Evolutionary conservation across 108 stramenopile genomes (phyloP).

Genomic region (Pseudonitzschia pungens): DNA sequence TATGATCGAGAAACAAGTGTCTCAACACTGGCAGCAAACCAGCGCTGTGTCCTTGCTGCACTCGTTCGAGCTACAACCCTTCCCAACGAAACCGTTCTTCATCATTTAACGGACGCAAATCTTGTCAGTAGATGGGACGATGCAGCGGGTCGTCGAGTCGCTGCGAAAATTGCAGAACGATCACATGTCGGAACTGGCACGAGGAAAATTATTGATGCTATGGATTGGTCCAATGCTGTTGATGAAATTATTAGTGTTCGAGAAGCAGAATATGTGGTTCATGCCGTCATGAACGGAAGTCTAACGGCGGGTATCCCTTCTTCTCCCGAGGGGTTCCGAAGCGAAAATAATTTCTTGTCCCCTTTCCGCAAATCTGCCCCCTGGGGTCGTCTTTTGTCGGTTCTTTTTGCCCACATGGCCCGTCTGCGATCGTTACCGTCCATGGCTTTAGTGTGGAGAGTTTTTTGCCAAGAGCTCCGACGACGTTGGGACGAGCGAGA

Average conservation of each 20-base stretch:
- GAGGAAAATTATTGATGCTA: conserved; percentile 61
- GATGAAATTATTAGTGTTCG: conserved; percentile 44
- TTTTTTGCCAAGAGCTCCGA: conserved; percentile 73
- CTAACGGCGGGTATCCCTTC: conserved; percentile 45
- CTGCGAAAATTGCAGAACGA: conserved; percentile 36
- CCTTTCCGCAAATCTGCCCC: conserved; percentile 64
- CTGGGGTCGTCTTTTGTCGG: conserved; percentile 77
- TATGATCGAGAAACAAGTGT: conserved; percentile 63
- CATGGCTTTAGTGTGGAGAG: conserved; percentile 72
- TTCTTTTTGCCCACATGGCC: conserved; percentile 83
- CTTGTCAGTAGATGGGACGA: conserved; percentile 53
- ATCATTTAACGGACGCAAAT: conserved; percentile 60
- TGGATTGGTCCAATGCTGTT: conserved; percentile 72
- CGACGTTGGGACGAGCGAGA: conserved; percentile 71
- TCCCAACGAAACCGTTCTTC: conserved; percentile 58
- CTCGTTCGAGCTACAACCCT: conserved; percentile 71
- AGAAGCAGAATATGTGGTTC: conserved; percentile 45
- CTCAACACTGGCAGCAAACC: conserved; percentile 66
- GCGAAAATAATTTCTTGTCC: conserved; percentile 23
- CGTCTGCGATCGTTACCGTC: conserved; percentile 65
- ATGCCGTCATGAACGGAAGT: conserved; percentile 36
- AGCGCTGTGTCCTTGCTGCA: conserved; percentile 71
- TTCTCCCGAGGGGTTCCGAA: conserved; percentile 53
- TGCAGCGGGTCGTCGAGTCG: conserved; percentile 35
- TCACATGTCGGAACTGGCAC: conserved; percentile 58